Base-by-base conservation (phyloP, 1,284 basidiomycete species). In the Cryptococcus sp. region DNA sequence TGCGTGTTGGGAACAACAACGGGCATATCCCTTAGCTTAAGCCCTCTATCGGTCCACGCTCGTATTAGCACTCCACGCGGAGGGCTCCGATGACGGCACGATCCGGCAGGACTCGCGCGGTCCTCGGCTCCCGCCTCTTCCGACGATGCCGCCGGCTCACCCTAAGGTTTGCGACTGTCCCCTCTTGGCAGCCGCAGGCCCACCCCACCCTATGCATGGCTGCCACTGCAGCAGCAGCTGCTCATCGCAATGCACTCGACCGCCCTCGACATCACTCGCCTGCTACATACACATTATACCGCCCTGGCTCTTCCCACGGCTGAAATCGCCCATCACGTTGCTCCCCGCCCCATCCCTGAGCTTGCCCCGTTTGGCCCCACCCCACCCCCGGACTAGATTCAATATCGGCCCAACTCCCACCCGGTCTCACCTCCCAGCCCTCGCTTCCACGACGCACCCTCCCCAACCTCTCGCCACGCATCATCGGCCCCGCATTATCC, bases 401-500 rank as follows among this genome's bases (percentile, higher is more conserved):
- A 23, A 24, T 33, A 33, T 33, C 28, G 43, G 23, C 53, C 57
- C 53, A 48, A 35, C 24, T 44, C 28, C 50, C 50, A 28, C 18
- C 52, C 5, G 69, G 62, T 37, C 59, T 52, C 0, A 73, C 64
- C 52, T 73, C 71, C 55, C 60, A 69, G 9, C 71, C 71, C 45
- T 73, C 71, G 60, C 71, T 73, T 13, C 71, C 71, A 56, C 65
- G 52, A 46, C 71, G 61, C 15, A 71, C 57, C 47, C 61, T 57
- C 15, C 59, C 49, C 23, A 62, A 44, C 37, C 61, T 48, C 36
- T 62, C 51, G 20, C 57, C 57, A 6, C 21, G n/a, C 23, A 33
- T 35, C 33, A 63, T 37, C 12, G 63, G 67, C 28, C 61, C 68
- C 21, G 69, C 69, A 20, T 78, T 75, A 18, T 78, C 76, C 36